phyloP scores from a whole-genome alignment of 805 yeast genomes.

The Sugiyamaella americana region DNA sequence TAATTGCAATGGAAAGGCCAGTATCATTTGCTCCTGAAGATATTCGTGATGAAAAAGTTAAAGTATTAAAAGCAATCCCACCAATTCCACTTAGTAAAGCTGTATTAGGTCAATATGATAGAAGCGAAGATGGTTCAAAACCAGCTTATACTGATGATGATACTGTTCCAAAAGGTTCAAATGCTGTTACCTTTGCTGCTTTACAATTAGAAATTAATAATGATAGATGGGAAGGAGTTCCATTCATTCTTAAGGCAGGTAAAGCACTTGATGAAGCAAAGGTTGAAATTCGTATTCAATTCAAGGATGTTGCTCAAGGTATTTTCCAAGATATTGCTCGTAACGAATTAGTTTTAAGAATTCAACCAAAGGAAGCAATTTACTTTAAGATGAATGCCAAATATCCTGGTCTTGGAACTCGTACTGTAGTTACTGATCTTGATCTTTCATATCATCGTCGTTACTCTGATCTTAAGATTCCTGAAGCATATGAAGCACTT shows the following conservation, averaged over 20 bases:
- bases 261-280: conserved; percentile 93
- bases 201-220: conserved; percentile 69
- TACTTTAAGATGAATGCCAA: conserved; percentile 90
- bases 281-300: conserved; percentile 93
- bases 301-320: conserved; percentile 77
- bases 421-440: conserved; percentile 79
- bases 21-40: conserved; percentile 86
- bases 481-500: conserved; percentile 95
- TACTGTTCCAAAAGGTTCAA: conserved; percentile 74
- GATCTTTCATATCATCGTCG: conserved; percentile 80
- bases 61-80: conserved; percentile 75
- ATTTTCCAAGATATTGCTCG: conserved; percentile 75
- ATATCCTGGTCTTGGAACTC: conserved; percentile 83
- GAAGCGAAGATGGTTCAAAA: conserved; percentile 78
- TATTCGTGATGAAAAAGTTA: conserved; percentile 93
- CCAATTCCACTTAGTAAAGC: conserved; percentile 61
- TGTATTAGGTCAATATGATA: conserved; percentile 80
- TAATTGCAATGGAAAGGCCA: conserved; percentile 95
- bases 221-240: conserved; percentile 99
- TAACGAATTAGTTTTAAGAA: conserved; percentile 88
- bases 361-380: conserved; percentile 93
- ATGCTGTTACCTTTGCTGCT: conserved; percentile 91
- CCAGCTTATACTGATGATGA: conserved; percentile 92
- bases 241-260: conserved; percentile 92
- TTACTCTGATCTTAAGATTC: conserved; percentile 85